Percentiles rank a stretch among this genome's conserved stretches.
Conservation (phyloP, 1,139 yeast species). For the Pichia sp. region DNA sequence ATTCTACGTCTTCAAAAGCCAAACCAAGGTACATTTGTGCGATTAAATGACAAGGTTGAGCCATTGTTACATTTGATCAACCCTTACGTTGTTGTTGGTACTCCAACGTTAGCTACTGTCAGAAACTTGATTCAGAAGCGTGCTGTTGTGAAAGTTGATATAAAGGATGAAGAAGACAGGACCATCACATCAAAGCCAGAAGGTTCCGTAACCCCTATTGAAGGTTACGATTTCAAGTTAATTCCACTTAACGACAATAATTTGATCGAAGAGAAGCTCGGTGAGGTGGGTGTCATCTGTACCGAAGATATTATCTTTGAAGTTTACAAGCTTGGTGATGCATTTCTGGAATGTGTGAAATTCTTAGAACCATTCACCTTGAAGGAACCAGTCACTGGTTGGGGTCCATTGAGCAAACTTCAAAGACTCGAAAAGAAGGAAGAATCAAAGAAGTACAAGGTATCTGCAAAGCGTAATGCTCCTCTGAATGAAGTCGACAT, state of each 20-base stretch:
- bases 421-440: slow-evolving; percentile 40
- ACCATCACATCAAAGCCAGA: slow-evolving; percentile 14
- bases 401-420: slow-evolving; percentile 55
- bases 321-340: slow-evolving; percentile 52
- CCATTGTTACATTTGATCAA: slow-evolving; percentile 59
- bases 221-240: slow-evolving; percentile 20
- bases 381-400: slow-evolving; percentile 65
- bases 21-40: slow-evolving; percentile 67
- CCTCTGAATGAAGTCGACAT: slow-evolving; percentile 63
- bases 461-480: slow-evolving; percentile 58
- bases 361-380: slow-evolving; percentile 67
- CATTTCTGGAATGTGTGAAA: slow-evolving; percentile 49
- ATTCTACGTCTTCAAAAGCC: slow-evolving; percentile 51
- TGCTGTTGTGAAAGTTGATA: slow-evolving; percentile 45
- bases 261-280: slow-evolving; percentile 64
- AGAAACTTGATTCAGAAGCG: slow-evolving; percentile 71
- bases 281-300: slow-evolving; percentile 66
- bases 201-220: slow-evolving; percentile 8
- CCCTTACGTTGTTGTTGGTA: slow-evolving; percentile 68
- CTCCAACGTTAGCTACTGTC: slow-evolving; percentile 62
- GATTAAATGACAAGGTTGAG: slow-evolving; percentile 46
- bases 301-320: slow-evolving; percentile 75
- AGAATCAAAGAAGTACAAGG: slow-evolving; percentile 34
- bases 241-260: slow-evolving; percentile 62
- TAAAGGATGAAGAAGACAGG: slow-evolving; percentile 29